Evolutionary conservation across 345 rosid genomes (phyloP).

Genomic region (Eutrema japonicum): DNA sequence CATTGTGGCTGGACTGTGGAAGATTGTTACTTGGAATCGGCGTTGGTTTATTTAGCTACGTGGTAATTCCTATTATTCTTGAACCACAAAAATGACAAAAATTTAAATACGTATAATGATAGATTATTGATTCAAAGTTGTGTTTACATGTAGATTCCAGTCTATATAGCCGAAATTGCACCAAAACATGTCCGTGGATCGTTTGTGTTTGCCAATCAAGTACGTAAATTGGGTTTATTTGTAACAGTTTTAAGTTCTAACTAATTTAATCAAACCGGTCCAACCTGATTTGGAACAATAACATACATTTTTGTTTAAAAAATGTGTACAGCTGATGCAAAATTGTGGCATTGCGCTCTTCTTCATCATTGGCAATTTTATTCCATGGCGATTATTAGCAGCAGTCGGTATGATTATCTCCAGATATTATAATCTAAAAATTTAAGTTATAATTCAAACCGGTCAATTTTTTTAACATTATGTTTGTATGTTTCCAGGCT

Average conservation of each 20-base stretch:
- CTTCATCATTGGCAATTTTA: slow-evolving; percentile 43
- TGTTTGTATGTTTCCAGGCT: slow-evolving; percentile 29
- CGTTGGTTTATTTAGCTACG: slow-evolving; percentile 49
- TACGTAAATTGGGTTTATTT: neutral
- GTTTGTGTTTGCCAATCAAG: slow-evolving; percentile 50
- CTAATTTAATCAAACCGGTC: neutral
- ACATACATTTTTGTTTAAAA: neutral
- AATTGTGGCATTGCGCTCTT: slow-evolving; percentile 48
- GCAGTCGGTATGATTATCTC: slow-evolving; percentile 39
- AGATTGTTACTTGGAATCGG: slow-evolving; percentile 50
- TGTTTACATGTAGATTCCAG: slow-evolving; percentile 42
- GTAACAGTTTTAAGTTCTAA: neutral
- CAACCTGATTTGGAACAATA: slow-evolving; percentile 6
- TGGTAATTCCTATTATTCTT: slow-evolving; percentile 38
- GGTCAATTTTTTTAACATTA: slow-evolving; percentile 2
- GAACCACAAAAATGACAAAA: neutral
- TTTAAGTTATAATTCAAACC: neutral
- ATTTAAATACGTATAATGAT: neutral
- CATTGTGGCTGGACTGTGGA: slow-evolving; percentile 50
- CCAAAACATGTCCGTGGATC: slow-evolving; percentile 55
- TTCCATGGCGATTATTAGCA: slow-evolving; percentile 43
- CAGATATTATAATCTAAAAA: neutral
- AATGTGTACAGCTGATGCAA: slow-evolving; percentile 42
- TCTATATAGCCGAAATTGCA: slow-evolving; percentile 48
- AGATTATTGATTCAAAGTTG: neutral